Conservation (phyloP, 2,329 filamentous ascomycete species). For the Dactylellina drechsleri region DNA sequence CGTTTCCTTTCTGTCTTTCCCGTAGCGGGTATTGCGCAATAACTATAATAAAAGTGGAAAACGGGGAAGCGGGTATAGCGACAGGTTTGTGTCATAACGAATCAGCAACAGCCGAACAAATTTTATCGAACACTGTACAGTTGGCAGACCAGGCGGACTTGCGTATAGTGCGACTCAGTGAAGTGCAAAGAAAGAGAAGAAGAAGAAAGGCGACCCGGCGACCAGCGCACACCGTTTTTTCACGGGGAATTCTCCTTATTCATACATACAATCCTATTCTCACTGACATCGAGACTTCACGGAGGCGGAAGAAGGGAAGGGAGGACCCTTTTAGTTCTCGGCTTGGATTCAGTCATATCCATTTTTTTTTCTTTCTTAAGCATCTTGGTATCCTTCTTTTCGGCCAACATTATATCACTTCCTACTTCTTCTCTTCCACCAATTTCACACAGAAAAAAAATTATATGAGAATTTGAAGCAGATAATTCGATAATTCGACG, state of each 20-base stretch:
- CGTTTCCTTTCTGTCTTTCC: slow-evolving; percentile 8
- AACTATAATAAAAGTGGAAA: slow-evolving; percentile 38
- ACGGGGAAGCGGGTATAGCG: slow-evolving; percentile 53
- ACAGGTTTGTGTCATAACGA: slow-evolving; percentile 54
- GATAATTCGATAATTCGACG: neutral
- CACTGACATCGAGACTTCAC: slow-evolving; percentile 4
- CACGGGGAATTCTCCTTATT: slow-evolving; percentile 38
- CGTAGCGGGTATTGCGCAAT: slow-evolving; percentile 55
- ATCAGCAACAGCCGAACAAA: slow-evolving; percentile 27
- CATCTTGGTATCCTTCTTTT: slow-evolving; percentile 15
- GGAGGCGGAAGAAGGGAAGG: too few species aligned
- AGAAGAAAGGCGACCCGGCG: neutral
- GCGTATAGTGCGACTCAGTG: neutral
- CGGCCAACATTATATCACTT: neutral
- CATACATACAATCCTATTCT: slow-evolving; percentile 19
- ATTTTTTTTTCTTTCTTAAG: slow-evolving; percentile 1
- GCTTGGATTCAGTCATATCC: slow-evolving; percentile 1
- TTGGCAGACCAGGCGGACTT: slow-evolving; percentile 27
- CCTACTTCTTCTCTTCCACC: neutral
- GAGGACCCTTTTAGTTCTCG: neutral
- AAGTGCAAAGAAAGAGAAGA: too few species aligned
- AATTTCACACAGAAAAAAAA: neutral
- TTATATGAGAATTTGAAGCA: neutral
- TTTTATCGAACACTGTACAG: slow-evolving; percentile 12
- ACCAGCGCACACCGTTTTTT: slow-evolving; percentile 37